Evolutionary conservation across 2,329 filamentous ascomycete genomes (phyloP).

Genomic region (Fusarium sulawesiense): DNA sequence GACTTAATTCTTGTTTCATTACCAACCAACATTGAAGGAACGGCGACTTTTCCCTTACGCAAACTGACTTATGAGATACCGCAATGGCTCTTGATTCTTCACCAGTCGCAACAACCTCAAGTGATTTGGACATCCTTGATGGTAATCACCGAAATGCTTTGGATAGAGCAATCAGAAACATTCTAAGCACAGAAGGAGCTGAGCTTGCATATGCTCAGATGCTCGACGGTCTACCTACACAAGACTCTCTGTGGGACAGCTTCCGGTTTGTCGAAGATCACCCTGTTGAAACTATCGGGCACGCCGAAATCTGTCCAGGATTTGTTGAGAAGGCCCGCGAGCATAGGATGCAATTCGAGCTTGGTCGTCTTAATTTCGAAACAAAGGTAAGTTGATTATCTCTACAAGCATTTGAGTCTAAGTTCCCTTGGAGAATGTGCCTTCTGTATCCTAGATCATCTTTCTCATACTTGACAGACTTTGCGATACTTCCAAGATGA

Average conservation of each 20-base stretch:
- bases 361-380: not conserved
- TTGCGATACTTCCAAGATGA: not conserved
- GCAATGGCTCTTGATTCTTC: not conserved
- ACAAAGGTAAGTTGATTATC: fast-evolving
- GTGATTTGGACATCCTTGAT: not conserved
- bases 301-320: not conserved
- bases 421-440: no score
- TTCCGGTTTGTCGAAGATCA: not conserved
- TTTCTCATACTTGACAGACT: not conserved
- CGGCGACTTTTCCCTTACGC: not conserved
- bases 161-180: not conserved
- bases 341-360: not conserved
- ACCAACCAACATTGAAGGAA: not conserved
- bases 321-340: constrained; percentile 13
- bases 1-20: not conserved
- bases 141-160: not conserved
- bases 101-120: no score
- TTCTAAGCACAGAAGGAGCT: constrained; percentile 1
- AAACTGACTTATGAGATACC: no score
- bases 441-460: fast-evolving
- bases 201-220: constrained; percentile 16
- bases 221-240: constrained; percentile 20
- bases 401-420: no score
- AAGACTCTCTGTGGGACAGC: not conserved
- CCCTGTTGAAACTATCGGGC: not conserved